Base-by-base conservation (phyloP, 495 filamentous ascomycete species). In the Saxophila tyrrhenica region DNA sequence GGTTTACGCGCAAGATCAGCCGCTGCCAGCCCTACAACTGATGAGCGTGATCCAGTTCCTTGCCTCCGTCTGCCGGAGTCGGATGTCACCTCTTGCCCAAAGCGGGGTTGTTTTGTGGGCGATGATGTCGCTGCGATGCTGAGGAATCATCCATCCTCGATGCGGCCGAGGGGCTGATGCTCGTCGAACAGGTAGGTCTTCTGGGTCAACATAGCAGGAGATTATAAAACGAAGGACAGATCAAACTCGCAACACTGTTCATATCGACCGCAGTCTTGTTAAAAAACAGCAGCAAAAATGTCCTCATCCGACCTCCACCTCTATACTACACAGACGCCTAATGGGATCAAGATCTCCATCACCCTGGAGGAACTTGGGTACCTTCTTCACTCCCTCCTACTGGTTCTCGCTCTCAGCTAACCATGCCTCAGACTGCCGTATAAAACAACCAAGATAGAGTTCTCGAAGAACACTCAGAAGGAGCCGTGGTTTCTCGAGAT, bases 401-500 rank as follows among this genome's bases (percentile, higher is more conserved):
- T 32, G 22, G n/a, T n/a, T n/a, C n/a, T n/a, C n/a, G n/a, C n/a
- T n/a, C n/a, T n/a, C n/a, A n/a, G 24, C 35, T 24, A 43, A 42
- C 22, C 9, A 22, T 38, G 68, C 60, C 15, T 44, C 7, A 44
- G 41, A 11, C 48, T 70, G 35, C 68, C 75, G 0, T 85, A 83
- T 64, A 73, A 73, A 17, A 73, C 81, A 29, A 77, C 83, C 54
- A 78, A 76, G 35, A 82, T 95, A 61, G 76, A 84, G 22, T 74
- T 95, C 41, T 67, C 63, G 58, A 86, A 84, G 62, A 85, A 88
- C 60, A 73, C 66, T 7, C 90, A 95, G 62, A 95, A 92, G 61
- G 79, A 91, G 54, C 75, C 72, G 1, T 94, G 86, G 86, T 96
- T 91, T 73, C 77, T 94, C 39, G 81, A 80, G 38, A 92, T 96